phyloP scores from a whole-genome alignment of 2,329 filamentous ascomycete genomes.

The Parasarocladium wereldwijsianum region DNA sequence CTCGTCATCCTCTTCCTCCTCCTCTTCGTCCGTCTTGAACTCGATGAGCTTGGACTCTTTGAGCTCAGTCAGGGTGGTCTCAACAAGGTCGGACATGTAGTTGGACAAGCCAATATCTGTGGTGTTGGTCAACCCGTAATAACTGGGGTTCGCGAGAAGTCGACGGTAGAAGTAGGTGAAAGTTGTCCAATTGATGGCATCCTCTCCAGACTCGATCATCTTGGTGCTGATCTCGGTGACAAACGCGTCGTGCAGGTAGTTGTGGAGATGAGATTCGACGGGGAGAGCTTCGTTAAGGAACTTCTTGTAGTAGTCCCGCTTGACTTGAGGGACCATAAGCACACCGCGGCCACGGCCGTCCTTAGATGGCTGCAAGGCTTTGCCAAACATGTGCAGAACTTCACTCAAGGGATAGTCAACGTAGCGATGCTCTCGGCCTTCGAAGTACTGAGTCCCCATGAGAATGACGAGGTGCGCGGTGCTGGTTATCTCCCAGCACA shows the following conservation, averaged over 20 bases:
- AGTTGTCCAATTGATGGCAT: slow-evolving; percentile 96
- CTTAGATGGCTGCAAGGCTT: slow-evolving; percentile 63
- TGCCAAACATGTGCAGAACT: slow-evolving; percentile 95
- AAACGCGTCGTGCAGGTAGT: slow-evolving; percentile 88
- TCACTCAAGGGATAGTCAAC: slow-evolving; percentile 92
- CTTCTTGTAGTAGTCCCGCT: slow-evolving; percentile 97
- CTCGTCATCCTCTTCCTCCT: too few relatives aligned
- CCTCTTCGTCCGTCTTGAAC: too few relatives aligned
- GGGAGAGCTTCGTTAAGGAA: slow-evolving; percentile 93
- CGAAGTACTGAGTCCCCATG: slow-evolving; percentile 97
- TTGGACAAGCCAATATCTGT: slow-evolving; percentile 88
- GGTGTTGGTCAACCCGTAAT: slow-evolving; percentile 79
- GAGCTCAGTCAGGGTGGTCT: slow-evolving; percentile 81
- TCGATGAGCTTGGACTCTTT: slow-evolving; percentile 91
- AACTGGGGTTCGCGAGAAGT: slow-evolving; percentile 88
- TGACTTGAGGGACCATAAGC: slow-evolving; percentile 90
- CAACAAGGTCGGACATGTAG: slow-evolving; percentile 87
- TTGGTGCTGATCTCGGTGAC: slow-evolving; percentile 94
- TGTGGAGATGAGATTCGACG: slow-evolving; percentile 85
- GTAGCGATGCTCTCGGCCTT: slow-evolving; percentile 92
- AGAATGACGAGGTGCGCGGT: slow-evolving; percentile 84
- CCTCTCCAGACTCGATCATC: slow-evolving; percentile 88
- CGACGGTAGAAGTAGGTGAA: slow-evolving; percentile 98
- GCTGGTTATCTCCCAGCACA: slow-evolving; percentile 88
- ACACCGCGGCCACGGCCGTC: slow-evolving; percentile 79